Evolutionary conservation across 192 early-diverging fungal genomes (phyloP), one percentile per base, ranked within the genome.

Genomic region (Linnemannia elongata): DNA sequence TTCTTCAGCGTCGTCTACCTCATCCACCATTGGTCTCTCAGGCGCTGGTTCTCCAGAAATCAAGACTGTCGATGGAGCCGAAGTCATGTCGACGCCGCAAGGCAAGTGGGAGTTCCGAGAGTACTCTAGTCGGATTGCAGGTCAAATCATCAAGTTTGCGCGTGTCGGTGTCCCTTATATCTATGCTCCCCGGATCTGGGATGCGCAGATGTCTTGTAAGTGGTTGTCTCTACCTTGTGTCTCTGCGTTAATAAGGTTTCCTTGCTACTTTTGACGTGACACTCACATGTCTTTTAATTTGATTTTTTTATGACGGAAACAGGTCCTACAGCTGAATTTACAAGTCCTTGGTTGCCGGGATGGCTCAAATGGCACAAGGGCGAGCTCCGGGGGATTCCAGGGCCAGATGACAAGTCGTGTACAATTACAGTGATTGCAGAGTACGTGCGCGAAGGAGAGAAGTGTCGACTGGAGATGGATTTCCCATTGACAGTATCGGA

Each of bases 361-460:
- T 96, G 95, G 95, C 89, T 96, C 39, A 89, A 89, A 73, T 96
- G 95, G 95, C 92, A 95, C 47, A 92, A 92, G 87, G 94, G 94
- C 80, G 83, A 93, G 39, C 87, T 96, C 45, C 87, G 89, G 0
- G 95, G 95, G 0, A 88, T 93, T 55, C 94, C 95, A 17, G 89
- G 88, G 24, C 77, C 90, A 8, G 91, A 93, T 44, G 92, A 93
- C 68, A 75, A 88, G 24, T 91, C 90, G 72, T 93, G 91, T 82
- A 87, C 83, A n/a, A 92, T 96, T 54, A 93, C 88, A 5, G 94
- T 94, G 0, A 75, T 94, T 54, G 94, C 94, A n/a, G 93, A 91
- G 84, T 96, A 95, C 81, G 86, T 93, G 76, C 93, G 93, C 66
- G 93, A 92, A 57, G 88, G 82, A 18, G 88, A 86, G 33, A 82